These are phyloP conservation scores for Venturia pyrina DNA, from an alignment of 2,329 filamentous ascomycete species.

Conservation along the genomic window DNA sequence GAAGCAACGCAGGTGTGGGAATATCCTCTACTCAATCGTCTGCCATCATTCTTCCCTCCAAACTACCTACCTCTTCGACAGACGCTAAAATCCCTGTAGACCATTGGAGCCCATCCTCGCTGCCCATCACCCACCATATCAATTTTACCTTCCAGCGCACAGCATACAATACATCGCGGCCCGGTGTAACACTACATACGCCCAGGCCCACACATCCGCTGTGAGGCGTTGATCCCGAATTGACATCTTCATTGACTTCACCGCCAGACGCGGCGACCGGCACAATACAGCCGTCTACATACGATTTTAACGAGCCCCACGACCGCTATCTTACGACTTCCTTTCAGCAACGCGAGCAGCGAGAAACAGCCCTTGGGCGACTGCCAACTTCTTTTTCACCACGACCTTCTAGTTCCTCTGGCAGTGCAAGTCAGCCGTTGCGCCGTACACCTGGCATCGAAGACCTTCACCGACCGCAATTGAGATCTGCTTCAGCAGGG, in stretches of 20 bases:
- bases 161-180: background rate
- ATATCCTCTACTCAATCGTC: background rate
- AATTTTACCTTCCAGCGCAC: background rate
- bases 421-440: constrained; percentile 39
- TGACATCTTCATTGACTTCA: background rate
- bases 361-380: constrained; percentile 25
- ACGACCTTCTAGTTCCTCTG: constrained; percentile 43
- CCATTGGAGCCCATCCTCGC: background rate
- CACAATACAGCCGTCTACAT: constrained; percentile 7
- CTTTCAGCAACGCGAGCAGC: constrained; percentile 33
- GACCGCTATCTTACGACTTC: constrained; percentile 26
- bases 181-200: background rate
- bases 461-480: constrained; percentile 29
- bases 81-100: constrained; percentile 3
- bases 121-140: background rate
- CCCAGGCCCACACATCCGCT: background rate
- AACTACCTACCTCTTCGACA: background rate
- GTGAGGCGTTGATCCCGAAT: constrained; percentile 3
- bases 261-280: constrained; percentile 3
- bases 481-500: constrained; percentile 36
- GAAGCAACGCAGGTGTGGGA: background rate
- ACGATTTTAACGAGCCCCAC: constrained; percentile 27
- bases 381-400: constrained; percentile 27
- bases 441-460: constrained; percentile 45
- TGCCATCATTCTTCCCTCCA: background rate